Base-by-base conservation (phyloP, 1,284 basidiomycete genomes). In the Ceraceosorus guamensis region DNA sequence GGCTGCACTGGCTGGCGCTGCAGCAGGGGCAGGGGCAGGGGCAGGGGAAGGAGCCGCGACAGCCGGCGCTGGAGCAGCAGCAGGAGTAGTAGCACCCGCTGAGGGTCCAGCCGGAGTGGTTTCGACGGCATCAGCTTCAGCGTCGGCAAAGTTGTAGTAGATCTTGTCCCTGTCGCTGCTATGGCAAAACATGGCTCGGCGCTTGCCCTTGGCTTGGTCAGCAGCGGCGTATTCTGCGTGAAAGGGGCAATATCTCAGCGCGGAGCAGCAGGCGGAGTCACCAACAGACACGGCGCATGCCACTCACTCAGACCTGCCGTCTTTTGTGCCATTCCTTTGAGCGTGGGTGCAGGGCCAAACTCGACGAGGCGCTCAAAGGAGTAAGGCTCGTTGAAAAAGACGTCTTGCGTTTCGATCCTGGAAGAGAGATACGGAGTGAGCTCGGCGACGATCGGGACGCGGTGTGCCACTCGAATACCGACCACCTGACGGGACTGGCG, bases 381-480 rank as follows among this genome's bases (percentile, higher is more conserved):
- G 81, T 85, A 95, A n/a, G 61, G 61, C 57, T 85, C 79, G 5
- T 81, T 84, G 81, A 98, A 98, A 60, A 98, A 83, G 48, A 89
- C 83, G 72, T 98, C 93, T 76, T 97, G 93, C 0, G 93, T 98
- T 80, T 97, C 89, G 73, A 98, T 98, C 93, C 93, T 97, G 56
- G 91, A 24, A 24, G 3, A 24, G 24, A 2, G 24, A 24, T 24
- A 24, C 24, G 86, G 31, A 98, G 92, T 43, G 68, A 24, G 24
- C 24, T 24, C 24, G 24, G 24, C 24, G 24, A 24, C 24, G 24
- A 24, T 24, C 3, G 24, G 24, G 24, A 24, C 24, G 24, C 24
- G 24, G 24, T 3, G 24, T 24, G 24, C 24, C 24, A 24, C 24
- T 24, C 3, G 24, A 24, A 24, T 24, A 41, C 39, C 16, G 11